Percentiles rank a stretch among this genome's conserved stretches.
These are phyloP conservation scores for Suhomyces canberraensis DNA, from an alignment of 805 yeast species.

Conservation along the genomic window DNA sequence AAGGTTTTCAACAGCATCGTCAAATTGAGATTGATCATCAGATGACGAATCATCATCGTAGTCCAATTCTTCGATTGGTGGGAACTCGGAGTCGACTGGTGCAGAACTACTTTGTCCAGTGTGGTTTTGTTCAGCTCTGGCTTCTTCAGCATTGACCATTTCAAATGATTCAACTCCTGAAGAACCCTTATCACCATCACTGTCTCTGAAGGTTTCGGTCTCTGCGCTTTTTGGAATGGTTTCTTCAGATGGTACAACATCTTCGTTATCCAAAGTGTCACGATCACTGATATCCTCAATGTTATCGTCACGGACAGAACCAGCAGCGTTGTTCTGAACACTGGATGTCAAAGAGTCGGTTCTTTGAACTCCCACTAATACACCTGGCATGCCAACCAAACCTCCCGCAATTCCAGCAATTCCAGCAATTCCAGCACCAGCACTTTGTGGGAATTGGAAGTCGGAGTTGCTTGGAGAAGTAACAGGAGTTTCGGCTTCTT, in stretches of 20 bases:
- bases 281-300: conserved; percentile 43
- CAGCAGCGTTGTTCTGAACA: conserved; percentile 88
- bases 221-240: conserved; percentile 17
- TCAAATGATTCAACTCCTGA: conserved; percentile 54
- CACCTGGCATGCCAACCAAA: conserved; percentile 45
- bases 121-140: conserved; percentile 14
- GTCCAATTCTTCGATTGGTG: conserved; percentile 58
- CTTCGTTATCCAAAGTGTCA: conserved; percentile 33
- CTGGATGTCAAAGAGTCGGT: conserved; percentile 86
- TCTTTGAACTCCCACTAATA: conserved; percentile 47
- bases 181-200: conserved; percentile 39
- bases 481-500: conserved; percentile 42
- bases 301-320: conserved; percentile 78
- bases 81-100: conserved; percentile 47
- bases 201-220: conserved; percentile 21
- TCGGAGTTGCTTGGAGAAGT: conserved; percentile 50
- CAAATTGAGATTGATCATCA: conserved; percentile 33
- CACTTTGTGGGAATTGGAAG: conserved; percentile 39
- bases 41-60: conserved; percentile 50
- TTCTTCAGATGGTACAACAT: conserved; percentile 26
- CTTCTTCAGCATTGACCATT: conserved; percentile 51
- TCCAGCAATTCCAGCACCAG: conserved; percentile 28
- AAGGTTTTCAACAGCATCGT: conserved; percentile 35
- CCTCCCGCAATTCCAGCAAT: too few species aligned
- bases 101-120: conserved; percentile 2